Conservation (phyloP, 257 asterid species). For the Fraxinus pennsylvanica region DNA sequence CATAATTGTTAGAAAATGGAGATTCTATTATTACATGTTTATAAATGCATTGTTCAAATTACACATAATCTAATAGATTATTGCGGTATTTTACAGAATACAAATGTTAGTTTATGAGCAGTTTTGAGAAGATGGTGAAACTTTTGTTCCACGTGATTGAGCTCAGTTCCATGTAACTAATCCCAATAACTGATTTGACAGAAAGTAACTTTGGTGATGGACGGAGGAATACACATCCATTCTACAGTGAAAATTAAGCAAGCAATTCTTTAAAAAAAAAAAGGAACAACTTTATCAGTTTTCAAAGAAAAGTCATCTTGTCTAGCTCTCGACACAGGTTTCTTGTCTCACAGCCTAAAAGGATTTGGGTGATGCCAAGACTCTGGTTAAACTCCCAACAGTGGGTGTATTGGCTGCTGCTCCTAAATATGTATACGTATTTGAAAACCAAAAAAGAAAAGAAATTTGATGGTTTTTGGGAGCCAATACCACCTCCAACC, state of each 20-base stretch:
- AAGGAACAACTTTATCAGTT: too few relatives aligned
- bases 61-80: too few relatives aligned
- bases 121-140: constrained; percentile 8
- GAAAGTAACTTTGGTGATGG: not conserved
- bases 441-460: not conserved
- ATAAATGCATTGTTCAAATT: too few relatives aligned
- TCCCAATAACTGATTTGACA: not conserved
- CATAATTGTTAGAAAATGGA: too few relatives aligned
- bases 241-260: not conserved
- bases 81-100: too few relatives aligned
- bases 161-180: not conserved
- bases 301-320: not conserved
- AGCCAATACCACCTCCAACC: not conserved
- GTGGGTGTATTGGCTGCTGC: not conserved
- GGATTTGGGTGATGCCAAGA: not conserved
- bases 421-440: not conserved
- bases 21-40: too few relatives aligned
- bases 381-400: not conserved
- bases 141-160: not conserved
- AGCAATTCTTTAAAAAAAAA: too few relatives aligned
- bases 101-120: not conserved
- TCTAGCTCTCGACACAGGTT: not conserved
- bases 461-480: not conserved
- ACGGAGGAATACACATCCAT: not conserved
- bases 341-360: not conserved